Percentiles rank a stretch among this genome's conserved stretches.
These are phyloP conservation scores for Mycena latifolia DNA, from an alignment of 768 basidiomycete genomes.

Conservation along the genomic window DNA sequence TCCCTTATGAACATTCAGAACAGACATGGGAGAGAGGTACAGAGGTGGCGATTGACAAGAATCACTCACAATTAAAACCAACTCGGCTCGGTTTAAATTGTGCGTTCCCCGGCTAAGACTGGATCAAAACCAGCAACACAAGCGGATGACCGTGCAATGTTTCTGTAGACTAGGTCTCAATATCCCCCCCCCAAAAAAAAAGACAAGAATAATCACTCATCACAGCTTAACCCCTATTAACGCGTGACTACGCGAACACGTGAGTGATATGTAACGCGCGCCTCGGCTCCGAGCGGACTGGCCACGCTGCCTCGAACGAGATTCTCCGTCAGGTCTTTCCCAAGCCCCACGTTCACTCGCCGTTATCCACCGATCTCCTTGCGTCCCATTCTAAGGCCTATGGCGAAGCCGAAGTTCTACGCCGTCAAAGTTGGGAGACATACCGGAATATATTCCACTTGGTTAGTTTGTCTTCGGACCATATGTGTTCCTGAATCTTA, in stretches of 20 bases:
- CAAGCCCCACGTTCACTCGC: neutral
- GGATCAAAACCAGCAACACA: too few species aligned
- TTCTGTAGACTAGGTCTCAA: too few species aligned
- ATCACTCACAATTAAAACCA: too few species aligned
- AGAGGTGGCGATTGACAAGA: too few species aligned
- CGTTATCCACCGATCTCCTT: neutral
- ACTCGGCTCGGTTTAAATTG: too few species aligned
- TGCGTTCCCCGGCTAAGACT: too few species aligned
- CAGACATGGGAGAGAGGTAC: slow-evolving; percentile 8
- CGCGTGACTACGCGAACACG: neutral
- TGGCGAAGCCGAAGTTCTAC: slow-evolving; percentile 8
- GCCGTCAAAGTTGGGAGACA: slow-evolving; percentile 48
- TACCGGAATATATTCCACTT: slow-evolving; percentile 53
- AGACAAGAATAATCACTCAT: too few species aligned
- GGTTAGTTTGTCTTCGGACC: slow-evolving; percentile 39
- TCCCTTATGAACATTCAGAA: slow-evolving; percentile 21
- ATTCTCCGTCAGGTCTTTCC: neutral
- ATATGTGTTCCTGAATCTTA: neutral
- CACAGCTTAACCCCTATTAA: slow-evolving; percentile 5
- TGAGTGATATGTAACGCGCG: neutral
- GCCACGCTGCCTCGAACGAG: neutral
- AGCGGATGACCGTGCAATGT: too few species aligned
- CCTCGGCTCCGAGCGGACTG: neutral
- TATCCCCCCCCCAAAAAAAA: too few species aligned
- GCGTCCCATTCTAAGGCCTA: neutral